Conservation (phyloP, 768 basidiomycete genomes). For the Antrodiella citrinella region DNA sequence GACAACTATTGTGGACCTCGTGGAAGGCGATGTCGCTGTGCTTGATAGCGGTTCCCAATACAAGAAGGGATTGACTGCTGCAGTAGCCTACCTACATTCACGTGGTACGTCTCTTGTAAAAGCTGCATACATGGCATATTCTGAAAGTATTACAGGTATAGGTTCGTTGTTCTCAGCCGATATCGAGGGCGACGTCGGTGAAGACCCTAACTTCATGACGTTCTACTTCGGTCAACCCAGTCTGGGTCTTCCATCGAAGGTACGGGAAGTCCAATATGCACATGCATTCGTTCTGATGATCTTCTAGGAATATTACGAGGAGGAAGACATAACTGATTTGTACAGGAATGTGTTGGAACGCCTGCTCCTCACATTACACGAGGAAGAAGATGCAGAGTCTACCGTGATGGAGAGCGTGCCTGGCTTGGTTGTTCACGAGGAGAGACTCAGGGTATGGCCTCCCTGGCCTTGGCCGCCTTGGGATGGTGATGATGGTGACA, state of each 20-base stretch:
- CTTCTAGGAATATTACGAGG: conserved; percentile 81
- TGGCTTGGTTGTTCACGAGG: conserved; percentile 28
- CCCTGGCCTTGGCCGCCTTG: conserved; percentile 87
- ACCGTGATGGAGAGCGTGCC: conserved; percentile 8
- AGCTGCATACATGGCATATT: not conserved
- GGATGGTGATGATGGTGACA: conserved; percentile 45
- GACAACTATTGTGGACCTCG: conserved; percentile 28
- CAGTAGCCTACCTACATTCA: conserved; percentile 81
- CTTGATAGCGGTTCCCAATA: conserved; percentile 22
- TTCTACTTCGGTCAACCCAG: conserved; percentile 80
- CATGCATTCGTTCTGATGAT: conserved; percentile 1
- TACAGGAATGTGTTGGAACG: conserved; percentile 65
- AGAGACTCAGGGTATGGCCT: conserved; percentile 50
- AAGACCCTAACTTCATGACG: conserved; percentile 79
- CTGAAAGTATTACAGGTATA: conserved; percentile 43
- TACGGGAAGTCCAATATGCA: conserved; percentile 18
- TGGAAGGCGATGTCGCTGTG: not conserved
- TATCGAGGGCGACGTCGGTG: conserved; percentile 83
- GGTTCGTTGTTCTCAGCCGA: conserved; percentile 70
- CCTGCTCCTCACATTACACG: conserved; percentile 52
- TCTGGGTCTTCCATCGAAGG: conserved; percentile 85
- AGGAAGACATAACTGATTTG: conserved; percentile 55
- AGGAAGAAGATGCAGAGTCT: conserved; percentile 34
- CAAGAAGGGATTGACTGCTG: conserved; percentile 63
- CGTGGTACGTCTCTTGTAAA: conserved; percentile 41